Percentiles rank a stretch among this genome's conserved stretches.
Conservation (phyloP, 2,329 filamentous ascomycete species). For the Fusarium succisae region DNA sequence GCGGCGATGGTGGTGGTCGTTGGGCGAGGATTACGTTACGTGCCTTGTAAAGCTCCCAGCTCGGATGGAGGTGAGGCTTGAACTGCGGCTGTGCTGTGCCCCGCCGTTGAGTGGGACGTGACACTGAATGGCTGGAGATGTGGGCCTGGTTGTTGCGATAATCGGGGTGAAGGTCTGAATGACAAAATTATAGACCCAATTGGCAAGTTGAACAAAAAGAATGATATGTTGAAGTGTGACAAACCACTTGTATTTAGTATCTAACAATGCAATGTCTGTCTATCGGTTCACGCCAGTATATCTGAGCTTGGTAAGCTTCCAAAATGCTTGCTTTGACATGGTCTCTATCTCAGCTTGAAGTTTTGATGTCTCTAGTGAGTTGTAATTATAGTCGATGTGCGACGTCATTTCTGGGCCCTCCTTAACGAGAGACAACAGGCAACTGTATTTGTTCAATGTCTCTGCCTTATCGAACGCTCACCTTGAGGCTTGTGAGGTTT, state of each 20-base stretch:
- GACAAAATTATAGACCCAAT: not conserved
- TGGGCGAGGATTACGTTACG: constrained; percentile 42
- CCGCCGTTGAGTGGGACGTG: constrained; percentile 28
- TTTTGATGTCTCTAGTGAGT: not conserved
- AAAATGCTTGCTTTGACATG: not conserved
- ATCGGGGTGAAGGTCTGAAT: not conserved
- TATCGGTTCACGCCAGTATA: not conserved
- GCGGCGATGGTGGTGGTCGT: constrained; percentile 37
- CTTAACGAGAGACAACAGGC: not conserved
- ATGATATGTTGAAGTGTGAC: not conserved
- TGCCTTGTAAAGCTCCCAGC: constrained; percentile 43
- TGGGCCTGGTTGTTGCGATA: constrained; percentile 18
- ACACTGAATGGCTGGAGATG: constrained; percentile 10
- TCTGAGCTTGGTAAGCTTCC: not conserved
- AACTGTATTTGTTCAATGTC: not conserved
- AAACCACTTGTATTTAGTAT: not conserved
- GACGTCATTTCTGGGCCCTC: not conserved
- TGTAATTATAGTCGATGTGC: not conserved
- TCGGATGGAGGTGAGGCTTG: constrained; percentile 38
- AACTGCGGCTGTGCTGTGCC: constrained; percentile 39
- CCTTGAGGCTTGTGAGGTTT: not conserved
- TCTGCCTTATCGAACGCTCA: not conserved
- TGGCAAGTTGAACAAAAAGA: not conserved
- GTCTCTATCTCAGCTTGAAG: not conserved
- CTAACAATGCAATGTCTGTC: not conserved